Conservation (phyloP, 2,329 filamentous ascomycete species). For the Talaromyces islandicus region DNA sequence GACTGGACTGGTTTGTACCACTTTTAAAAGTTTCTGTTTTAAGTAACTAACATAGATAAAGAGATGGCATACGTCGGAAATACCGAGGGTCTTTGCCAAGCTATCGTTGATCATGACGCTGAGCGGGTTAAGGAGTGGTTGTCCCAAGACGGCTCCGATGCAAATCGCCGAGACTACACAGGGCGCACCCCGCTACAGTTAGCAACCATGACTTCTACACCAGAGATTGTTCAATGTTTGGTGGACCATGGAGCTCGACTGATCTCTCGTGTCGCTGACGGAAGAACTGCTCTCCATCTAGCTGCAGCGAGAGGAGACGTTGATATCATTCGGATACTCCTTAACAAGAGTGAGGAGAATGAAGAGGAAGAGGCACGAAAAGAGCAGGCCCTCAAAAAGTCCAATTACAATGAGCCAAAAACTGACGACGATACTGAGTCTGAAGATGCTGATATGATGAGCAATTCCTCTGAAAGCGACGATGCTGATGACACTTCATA, state of each 20-base stretch:
- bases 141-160: conserved; percentile 61
- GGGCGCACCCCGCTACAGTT: conserved; percentile 75
- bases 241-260: conserved; percentile 68
- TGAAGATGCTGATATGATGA: conserved; percentile 29
- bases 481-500: conserved; percentile 39
- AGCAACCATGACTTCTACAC: conserved; percentile 62
- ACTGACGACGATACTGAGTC: conserved; percentile 23
- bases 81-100: conserved; percentile 69
- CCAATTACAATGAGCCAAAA: conserved; percentile 12
- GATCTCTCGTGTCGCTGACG: conserved; percentile 69
- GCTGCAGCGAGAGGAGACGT: conserved; percentile 64
- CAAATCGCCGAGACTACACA: conserved; percentile 69
- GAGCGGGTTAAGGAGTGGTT: conserved; percentile 67
- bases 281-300: conserved; percentile 74
- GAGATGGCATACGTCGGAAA: conserved; percentile 87
- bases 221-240: conserved; percentile 64
- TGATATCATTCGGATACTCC: conserved; percentile 65
- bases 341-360: conserved; percentile 69
- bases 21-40: neutral
- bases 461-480: conserved; percentile 34
- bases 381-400: conserved; percentile 17
- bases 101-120: conserved; percentile 68
- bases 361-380: conserved; percentile 55
- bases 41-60: conserved; percentile 6
- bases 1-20: conserved; percentile 61